Evolutionary conservation across 1,284 basidiomycete species (phyloP).

Genomic region (Apiotrichum porosum): DNA sequence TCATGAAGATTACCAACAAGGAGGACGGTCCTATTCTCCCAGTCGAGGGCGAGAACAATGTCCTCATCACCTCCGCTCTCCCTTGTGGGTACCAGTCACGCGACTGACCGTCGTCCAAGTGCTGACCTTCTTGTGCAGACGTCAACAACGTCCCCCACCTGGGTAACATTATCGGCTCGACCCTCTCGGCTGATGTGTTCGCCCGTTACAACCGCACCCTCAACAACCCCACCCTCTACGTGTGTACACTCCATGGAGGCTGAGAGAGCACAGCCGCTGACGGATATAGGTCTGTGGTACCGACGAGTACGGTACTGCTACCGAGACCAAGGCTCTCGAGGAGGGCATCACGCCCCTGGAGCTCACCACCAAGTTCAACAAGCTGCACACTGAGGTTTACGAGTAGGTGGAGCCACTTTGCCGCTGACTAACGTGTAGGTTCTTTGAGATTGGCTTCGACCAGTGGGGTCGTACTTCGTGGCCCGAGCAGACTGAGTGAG

Average conservation of each 20-base stretch:
- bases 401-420: constrained; percentile 55
- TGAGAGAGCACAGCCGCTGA: constrained; percentile 4
- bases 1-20: constrained; percentile 52
- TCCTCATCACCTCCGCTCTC: constrained; percentile 91
- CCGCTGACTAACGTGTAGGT: constrained; percentile 21
- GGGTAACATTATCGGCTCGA: constrained; percentile 91
- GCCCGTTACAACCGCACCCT: constrained; percentile 66
- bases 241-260: constrained; percentile 48
- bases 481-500: constrained; percentile 77
- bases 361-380: constrained; percentile 91
- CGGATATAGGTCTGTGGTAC: constrained; percentile 85
- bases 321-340: constrained; percentile 88
- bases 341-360: constrained; percentile 81
- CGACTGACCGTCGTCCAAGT: background rate
- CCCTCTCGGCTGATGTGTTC: constrained; percentile 90
- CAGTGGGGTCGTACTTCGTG: constrained; percentile 95
- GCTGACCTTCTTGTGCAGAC: constrained; percentile 46
- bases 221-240: constrained; percentile 52
- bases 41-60: constrained; percentile 74
- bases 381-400: constrained; percentile 86
- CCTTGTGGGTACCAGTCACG: constrained; percentile 56
- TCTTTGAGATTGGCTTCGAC: constrained; percentile 71
- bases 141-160: constrained; percentile 99
- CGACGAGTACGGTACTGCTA: constrained; percentile 98
- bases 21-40: constrained; percentile 55